Evolutionary conservation across 495 filamentous ascomycete genomes (phyloP).

Genomic region (Schizothecium vesticola): DNA sequence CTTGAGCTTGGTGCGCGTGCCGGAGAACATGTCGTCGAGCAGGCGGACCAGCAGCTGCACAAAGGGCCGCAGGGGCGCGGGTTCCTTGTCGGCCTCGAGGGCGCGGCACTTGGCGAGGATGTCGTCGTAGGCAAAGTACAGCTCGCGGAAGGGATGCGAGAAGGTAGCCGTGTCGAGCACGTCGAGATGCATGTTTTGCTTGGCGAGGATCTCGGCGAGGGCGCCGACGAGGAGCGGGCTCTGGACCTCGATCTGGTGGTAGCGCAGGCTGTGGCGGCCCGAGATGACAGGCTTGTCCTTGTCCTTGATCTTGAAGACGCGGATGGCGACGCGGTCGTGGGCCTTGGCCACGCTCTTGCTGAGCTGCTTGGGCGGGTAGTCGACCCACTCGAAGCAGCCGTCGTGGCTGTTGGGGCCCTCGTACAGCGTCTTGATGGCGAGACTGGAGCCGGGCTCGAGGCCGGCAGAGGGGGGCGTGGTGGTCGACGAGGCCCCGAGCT

Average conservation of each 20-base stretch:
- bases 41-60: constrained; percentile 29
- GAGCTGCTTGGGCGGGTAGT: constrained; percentile 34
- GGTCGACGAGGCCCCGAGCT: not conserved
- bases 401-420: constrained; percentile 26
- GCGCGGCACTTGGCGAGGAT: constrained; percentile 20
- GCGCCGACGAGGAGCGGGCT: constrained; percentile 31
- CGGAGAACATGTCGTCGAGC: constrained; percentile 34
- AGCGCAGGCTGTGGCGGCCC: constrained; percentile 28
- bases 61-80: constrained; percentile 23
- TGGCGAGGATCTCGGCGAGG: constrained; percentile 28
- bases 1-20: constrained; percentile 24
- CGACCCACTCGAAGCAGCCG: constrained; percentile 31
- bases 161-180: constrained; percentile 29
- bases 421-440: constrained; percentile 26
- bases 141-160: constrained; percentile 29
- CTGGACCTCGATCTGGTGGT: constrained; percentile 33
- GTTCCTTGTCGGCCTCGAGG: constrained; percentile 4
- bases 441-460: constrained; percentile 15
- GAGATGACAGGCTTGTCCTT: constrained; percentile 27
- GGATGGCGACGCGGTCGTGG: constrained; percentile 35
- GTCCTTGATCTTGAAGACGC: constrained; percentile 38
- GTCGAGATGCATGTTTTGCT: constrained; percentile 29
- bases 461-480: not conserved
- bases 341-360: constrained; percentile 29
- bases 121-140: constrained; percentile 36